Evolutionary conservation across 257 asterid species (phyloP), one percentile per base, ranked within the genome.

Genomic region (Solanum sitiens): DNA sequence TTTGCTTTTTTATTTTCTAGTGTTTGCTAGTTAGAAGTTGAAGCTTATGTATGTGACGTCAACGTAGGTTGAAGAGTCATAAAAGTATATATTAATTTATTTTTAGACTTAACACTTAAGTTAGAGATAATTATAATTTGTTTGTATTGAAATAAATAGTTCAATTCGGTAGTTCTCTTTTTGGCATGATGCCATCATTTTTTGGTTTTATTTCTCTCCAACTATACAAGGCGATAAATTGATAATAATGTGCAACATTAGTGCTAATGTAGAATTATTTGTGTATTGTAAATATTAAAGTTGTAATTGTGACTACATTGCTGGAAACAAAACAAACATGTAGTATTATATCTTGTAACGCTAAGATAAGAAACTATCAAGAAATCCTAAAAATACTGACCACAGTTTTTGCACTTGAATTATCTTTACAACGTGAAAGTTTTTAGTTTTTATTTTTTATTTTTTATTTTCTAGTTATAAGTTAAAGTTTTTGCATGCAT

Each of bases 311-410:
- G 74, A 30, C 20, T 27, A 33, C 30, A 16, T 16, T 53, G 63
- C 4, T 53, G 23, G 63, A 53, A 53, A 53, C 9, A 53, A 18
- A 53, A 6, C 0, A 16, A 53, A 23, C 4, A 16, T 53, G 63
- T 53, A 50, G 21, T 50, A 53, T 53, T 18, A 9, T 16, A 53
- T 53, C 10, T 18, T 53, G 11, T 53, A 53, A 53, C 4, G 11
- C 0, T 18, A 53, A 53, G 63, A 53, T 53, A 18, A 53, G n/a
- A 53, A 53, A 53, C 10, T 16, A 2, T 18, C 9, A 18, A 53
- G 11, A 50, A 50, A 20, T 18, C 2, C n/a, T 16, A 53, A 53
- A 16, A 53, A 18, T 6, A 53, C 0, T 0, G 11, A 53, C 0
- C n/a, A 7, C 6, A 53, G 6, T 53, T 53, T 16, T 16, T 53